Conservation (phyloP, 2,329 filamentous ascomycete species). For the Zymoseptoria pseudotritici region DNA sequence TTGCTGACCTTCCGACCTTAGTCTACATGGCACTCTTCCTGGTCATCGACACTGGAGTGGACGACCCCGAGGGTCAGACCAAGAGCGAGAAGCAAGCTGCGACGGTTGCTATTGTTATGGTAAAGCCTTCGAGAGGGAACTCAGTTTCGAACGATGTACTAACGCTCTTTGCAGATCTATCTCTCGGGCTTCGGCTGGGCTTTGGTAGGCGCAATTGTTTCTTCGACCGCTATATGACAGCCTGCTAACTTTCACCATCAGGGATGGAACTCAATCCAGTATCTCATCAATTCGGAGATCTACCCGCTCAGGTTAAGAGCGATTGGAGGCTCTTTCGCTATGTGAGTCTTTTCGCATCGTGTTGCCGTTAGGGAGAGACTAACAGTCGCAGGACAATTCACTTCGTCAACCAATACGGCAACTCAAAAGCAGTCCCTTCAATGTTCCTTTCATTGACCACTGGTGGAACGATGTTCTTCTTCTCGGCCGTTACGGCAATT, state of each 20-base stretch:
- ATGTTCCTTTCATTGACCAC: conserved; percentile 43
- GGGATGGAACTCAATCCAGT: conserved; percentile 48
- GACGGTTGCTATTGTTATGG: conserved; percentile 52
- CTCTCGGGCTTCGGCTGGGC: conserved; percentile 63
- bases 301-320: conserved; percentile 64
- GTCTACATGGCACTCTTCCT: conserved; percentile 46
- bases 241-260: neutral
- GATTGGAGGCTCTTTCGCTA: conserved; percentile 65
- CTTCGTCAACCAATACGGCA: conserved; percentile 66
- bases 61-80: conserved; percentile 44
- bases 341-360: conserved; percentile 34
- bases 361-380: neutral
- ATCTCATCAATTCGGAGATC: conserved; percentile 68
- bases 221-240: neutral
- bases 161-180: conserved; percentile 28
- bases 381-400: conserved; percentile 48
- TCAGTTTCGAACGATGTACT: neutral
- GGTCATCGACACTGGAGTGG: conserved; percentile 52
- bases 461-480: conserved; percentile 71
- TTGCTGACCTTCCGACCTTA: neutral
- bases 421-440: conserved; percentile 62
- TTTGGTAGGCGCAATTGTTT: conserved; percentile 27
- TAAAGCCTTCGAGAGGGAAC: conserved; percentile 4
- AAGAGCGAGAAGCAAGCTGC: conserved; percentile 49
- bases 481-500: conserved; percentile 58